Evolutionary conservation across 2,329 filamentous ascomycete genomes (phyloP), one percentile per base, ranked within the genome.

Genomic region (Colletotrichum neosansevieriae): DNA sequence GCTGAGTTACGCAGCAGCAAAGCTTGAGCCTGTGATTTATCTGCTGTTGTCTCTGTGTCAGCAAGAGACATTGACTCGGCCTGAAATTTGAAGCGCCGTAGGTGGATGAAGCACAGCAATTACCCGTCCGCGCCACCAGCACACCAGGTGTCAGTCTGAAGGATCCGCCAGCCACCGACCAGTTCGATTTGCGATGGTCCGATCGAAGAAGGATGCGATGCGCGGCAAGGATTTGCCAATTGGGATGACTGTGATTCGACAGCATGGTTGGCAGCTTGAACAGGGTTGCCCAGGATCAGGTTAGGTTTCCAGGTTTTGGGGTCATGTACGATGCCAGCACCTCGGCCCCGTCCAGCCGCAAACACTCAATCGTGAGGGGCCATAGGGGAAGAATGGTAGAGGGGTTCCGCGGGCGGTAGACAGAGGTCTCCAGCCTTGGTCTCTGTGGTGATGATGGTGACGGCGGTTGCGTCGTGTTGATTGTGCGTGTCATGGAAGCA

Each of bases 181-280:
- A 19, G 53, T 36, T 67, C 38, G 51, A 38, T 47, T 63, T 56
- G 54, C 60, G n/a, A 40, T 64, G 60, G 60, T 45, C 60, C 59
- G 60, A 64, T 64, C 60, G 64, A 53, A 53, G 63, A 58, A 38
- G 60, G 63, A 65, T 68, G 56, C 19, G 63, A 65, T 68, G 56
- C 19, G 47, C 65, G 49, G 61, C 65, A 68, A 65, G 65, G 65
- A 60, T 68, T 49, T 51, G 49, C 10, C 21, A 54, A 40, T 54
- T 17, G 42, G 61, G 61, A 54, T 56, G 32, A 54, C 17, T 64
- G 45, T 67, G 54, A 64, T 68, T 68, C 65, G 65, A 34, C 61
- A 51, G 34, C 24, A 29, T 53, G 60, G 34, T 54, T 68, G 60
- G 47, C 38, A 54, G 60, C 17, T 68, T 54, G 53, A 38, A 24